Evolutionary conservation across 768 basidiomycete species (phyloP).

Genomic region (Mycena capillaripes): DNA sequence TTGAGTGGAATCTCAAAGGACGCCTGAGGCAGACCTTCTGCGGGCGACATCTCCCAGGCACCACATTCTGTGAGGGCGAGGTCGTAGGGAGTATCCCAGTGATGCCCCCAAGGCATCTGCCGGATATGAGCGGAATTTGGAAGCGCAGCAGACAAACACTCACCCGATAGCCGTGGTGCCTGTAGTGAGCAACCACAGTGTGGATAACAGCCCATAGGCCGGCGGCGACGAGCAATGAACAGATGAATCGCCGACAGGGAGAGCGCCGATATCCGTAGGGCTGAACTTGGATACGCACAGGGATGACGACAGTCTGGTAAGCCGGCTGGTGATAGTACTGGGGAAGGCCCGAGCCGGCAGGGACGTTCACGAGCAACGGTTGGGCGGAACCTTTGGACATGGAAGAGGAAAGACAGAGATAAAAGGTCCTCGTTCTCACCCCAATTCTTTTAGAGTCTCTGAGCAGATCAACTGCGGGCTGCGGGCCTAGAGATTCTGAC

Average conservation of each 20-base stretch:
- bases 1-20: constrained; percentile 20
- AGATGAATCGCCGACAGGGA: not conserved
- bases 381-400: constrained; percentile 21
- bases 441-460: not conserved
- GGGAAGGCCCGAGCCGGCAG: not conserved
- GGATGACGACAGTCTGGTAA: constrained; percentile 8
- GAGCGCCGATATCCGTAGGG: constrained; percentile 2
- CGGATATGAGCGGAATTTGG: not conserved
- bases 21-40: not conserved
- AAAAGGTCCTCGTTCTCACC: not conserved
- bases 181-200: not conserved
- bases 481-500: no score
- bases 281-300: not conserved
- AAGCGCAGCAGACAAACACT: not conserved
- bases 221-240: not conserved
- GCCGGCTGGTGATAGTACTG: not conserved
- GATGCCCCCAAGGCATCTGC: not conserved
- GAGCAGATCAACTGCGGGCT: not conserved
- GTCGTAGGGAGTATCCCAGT: constrained; percentile 7
- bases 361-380: not conserved
- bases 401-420: not conserved
- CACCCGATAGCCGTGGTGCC: not conserved
- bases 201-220: not conserved
- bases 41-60: not conserved
- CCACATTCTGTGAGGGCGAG: not conserved